phyloP scores from a whole-genome alignment of 352 stramenopile genomes.

The Globisporangium middletonii region DNA sequence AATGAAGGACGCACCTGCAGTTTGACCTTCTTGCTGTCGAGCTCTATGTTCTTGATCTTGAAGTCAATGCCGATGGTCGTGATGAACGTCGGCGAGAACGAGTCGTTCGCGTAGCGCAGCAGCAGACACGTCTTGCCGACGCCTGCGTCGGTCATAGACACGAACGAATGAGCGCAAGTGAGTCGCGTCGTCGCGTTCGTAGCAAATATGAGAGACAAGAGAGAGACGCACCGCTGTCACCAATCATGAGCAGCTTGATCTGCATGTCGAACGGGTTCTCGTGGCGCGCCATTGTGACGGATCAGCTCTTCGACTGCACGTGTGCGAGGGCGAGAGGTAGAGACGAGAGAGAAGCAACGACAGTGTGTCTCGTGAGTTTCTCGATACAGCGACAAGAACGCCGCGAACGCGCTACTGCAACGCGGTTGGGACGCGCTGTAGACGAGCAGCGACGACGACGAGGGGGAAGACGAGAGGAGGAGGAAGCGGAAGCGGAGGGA shows the following conservation, averaged over 20 bases:
- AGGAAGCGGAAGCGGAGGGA: no score
- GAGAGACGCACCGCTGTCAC: slow-evolving; percentile 86
- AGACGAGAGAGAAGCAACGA: no score
- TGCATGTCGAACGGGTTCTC: slow-evolving; percentile 96
- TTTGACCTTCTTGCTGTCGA: slow-evolving; percentile 97
- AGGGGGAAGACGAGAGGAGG: no score
- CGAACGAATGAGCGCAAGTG: neutral
- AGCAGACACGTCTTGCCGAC: slow-evolving; percentile 88
- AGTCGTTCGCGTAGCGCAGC: slow-evolving; percentile 87
- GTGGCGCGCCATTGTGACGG: slow-evolving; percentile 73
- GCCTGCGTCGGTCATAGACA: slow-evolving; percentile 25
- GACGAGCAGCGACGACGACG: no score
- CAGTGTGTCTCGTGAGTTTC: no score
- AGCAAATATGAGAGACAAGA: no score
- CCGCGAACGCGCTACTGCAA: no score
- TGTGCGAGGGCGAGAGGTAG: no score
- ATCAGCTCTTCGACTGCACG: no score
- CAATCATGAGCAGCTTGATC: slow-evolving; percentile 98
- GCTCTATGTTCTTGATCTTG: slow-evolving; percentile 91
- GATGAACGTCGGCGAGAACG: slow-evolving; percentile 89
- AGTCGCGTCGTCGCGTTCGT: no score
- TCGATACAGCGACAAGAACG: no score
- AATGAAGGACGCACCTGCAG: slow-evolving; percentile 56
- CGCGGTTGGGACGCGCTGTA: no score
- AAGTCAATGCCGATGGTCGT: slow-evolving; percentile 89